Base-by-base conservation (phyloP, 345 rosid species). In the Noccaea caerulescens region DNA sequence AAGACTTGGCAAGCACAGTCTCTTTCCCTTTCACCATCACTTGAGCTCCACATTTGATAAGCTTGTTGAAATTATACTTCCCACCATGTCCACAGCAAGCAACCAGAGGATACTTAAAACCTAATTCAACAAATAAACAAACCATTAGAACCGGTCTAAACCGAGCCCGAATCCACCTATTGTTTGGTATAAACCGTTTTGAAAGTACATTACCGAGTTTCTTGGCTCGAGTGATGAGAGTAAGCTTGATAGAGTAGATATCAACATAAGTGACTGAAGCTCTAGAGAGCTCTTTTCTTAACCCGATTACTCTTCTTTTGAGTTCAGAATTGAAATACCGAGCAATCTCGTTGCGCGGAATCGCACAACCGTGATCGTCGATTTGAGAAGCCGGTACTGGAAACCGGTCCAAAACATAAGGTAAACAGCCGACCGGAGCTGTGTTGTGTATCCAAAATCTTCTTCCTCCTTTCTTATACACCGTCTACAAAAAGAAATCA, bases 51-150 rank as follows among this genome's bases (percentile, higher is more conserved):
- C 91, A 84, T 66, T 71, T 82, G n/a, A 58, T 59, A 0, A 30
- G 33, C 7, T 59, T 76, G 81, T 82, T 77, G 79, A 58, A 90
- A 57, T 88, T 86, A 13, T 88, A 88, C 83, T 82, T 88, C 13
- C 91, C 93, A 55, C 90, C 88, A 39, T 87, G 84, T 2, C 97
- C 93, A 72, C 96, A 88, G 38, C 93, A 88, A 8, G 88, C 87
- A 16, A 77, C 25, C 11, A 85, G 65, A 57, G 93, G 86, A 4
- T 72, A 30, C 61, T 42, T 42, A 66, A 85, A 91, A 44, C 92
- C 90, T 87, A 33, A 63, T 9, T 2, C 49, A 54, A 13, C 44
- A 69, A 5, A 32, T 2, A 69, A 34, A 4, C 1, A 50, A 64
- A 58, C 62, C 54, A 43, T 75, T 12, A 70, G 6, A 63, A 70